These are phyloP conservation scores for Chrysosphaeria jannelii DNA, from an alignment of 2,329 filamentous ascomycete genomes.

Conservation along the genomic window DNA sequence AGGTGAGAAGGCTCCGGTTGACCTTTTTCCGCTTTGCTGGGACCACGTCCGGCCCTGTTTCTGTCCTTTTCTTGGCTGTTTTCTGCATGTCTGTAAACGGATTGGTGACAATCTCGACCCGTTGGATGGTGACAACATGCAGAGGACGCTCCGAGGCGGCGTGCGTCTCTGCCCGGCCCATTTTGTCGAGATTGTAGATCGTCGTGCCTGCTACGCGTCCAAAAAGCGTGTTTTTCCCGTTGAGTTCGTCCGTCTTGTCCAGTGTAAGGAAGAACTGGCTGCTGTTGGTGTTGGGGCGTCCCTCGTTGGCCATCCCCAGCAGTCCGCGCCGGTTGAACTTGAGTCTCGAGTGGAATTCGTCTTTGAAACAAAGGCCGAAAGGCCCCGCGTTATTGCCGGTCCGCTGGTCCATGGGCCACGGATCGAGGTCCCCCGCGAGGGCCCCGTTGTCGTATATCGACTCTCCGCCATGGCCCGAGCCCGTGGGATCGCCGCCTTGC, in stretches of 20 bases:
- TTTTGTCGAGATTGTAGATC: slow-evolving; percentile 84
- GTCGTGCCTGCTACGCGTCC: slow-evolving; percentile 78
- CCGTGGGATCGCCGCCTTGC: slow-evolving; percentile 83
- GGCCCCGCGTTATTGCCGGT: slow-evolving; percentile 28
- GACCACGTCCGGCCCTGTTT: slow-evolving; percentile 31
- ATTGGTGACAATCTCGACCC: slow-evolving; percentile 48
- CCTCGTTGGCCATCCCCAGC: slow-evolving; percentile 86
- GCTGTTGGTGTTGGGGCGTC: slow-evolving; percentile 48
- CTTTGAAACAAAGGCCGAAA: slow-evolving; percentile 31
- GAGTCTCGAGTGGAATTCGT: slow-evolving; percentile 76
- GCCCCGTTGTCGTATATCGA: slow-evolving; percentile 73
- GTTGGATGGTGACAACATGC: slow-evolving; percentile 55
- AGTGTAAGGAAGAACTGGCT: slow-evolving; percentile 96
- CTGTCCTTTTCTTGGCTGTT: slow-evolving; percentile 11
- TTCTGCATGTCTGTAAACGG: slow-evolving; percentile 59
- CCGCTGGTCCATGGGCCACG: slow-evolving; percentile 35
- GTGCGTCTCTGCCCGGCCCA: slow-evolving; percentile 61
- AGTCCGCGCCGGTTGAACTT: slow-evolving; percentile 80
- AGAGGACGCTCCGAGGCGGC: slow-evolving; percentile 55
- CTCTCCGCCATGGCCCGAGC: slow-evolving; percentile 72
- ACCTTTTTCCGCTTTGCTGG: slow-evolving; percentile 34
- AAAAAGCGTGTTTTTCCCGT: slow-evolving; percentile 77
- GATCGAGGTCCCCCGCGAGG: slow-evolving; percentile 40
- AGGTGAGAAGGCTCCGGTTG: slow-evolving; percentile 44
- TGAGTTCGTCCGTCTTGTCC: slow-evolving; percentile 57